Evolutionary conservation across 257 asterid species (phyloP).

Genomic region (Solanum sparsipilum): DNA sequence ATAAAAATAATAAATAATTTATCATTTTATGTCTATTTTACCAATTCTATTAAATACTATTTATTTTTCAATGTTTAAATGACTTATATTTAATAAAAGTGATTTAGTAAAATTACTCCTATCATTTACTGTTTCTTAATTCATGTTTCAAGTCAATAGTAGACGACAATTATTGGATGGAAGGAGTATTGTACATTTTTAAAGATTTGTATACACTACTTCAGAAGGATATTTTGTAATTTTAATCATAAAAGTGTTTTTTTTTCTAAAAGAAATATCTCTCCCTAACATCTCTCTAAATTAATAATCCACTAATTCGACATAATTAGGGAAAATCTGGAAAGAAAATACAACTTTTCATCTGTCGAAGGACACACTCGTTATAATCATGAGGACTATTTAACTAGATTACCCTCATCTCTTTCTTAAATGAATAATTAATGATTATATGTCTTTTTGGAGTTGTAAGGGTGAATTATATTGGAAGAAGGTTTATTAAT

Average conservation of each 20-base stretch:
- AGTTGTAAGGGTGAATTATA: neutral
- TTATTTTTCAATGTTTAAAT: neutral
- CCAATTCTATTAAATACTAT: no score
- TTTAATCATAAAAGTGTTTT: neutral
- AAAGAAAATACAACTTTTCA: neutral
- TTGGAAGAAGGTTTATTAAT: neutral
- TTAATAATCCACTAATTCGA: neutral
- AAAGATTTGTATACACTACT: neutral
- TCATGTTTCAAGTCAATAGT: no score
- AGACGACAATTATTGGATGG: neutral
- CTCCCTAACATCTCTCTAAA: neutral
- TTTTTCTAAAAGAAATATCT: no score
- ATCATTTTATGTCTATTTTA: neutral
- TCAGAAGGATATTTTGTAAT: neutral
- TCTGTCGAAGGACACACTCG: neutral
- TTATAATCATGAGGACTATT: neutral
- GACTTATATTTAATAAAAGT: neutral
- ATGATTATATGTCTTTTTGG: neutral
- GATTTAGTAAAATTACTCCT: no score
- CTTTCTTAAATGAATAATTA: neutral
- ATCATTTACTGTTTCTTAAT: no score
- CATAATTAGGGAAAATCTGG: neutral
- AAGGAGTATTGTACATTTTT: neutral
- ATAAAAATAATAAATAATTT: no score
- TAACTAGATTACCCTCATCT: neutral